Percentiles rank a stretch among this genome's conserved stretches.
phyloP scores from a whole-genome alignment of 2,329 filamentous ascomycete genomes.

The Fusarium verticillioides region DNA sequence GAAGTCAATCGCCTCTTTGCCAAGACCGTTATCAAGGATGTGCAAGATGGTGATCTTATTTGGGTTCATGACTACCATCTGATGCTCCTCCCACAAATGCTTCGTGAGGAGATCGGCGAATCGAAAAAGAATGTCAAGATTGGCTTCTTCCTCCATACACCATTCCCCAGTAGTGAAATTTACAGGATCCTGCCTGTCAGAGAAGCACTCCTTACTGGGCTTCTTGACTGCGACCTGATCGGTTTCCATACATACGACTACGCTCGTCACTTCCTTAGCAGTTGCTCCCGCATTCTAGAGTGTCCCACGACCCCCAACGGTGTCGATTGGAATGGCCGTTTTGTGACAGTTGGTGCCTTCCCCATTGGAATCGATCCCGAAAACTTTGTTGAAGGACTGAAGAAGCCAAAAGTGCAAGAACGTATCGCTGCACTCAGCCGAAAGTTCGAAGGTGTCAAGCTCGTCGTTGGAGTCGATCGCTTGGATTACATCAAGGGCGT shows the following conservation, averaged over 20 bases:
- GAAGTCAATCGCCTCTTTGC: slow-evolving; percentile 95
- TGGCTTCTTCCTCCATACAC: slow-evolving; percentile 97
- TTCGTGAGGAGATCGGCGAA: slow-evolving; percentile 86
- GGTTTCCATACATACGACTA: slow-evolving; percentile 99
- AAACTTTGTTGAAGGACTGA: slow-evolving; percentile 89
- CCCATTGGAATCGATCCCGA: slow-evolving; percentile 98
- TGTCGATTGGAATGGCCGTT: slow-evolving; percentile 88
- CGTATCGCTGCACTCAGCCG: slow-evolving; percentile 85
- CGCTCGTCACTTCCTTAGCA: slow-evolving; percentile 95
- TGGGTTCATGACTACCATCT: slow-evolving; percentile 99
- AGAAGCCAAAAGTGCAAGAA: slow-evolving; percentile 86
- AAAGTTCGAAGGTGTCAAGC: slow-evolving; percentile 95
- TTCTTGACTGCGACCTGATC: slow-evolving; percentile 93
- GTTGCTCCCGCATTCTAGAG: slow-evolving; percentile 90
- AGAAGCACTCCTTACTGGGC: slow-evolving; percentile 85
- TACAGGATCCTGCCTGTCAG: slow-evolving; percentile 95
- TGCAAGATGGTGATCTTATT: slow-evolving; percentile 92
- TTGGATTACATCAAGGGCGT: slow-evolving; percentile 99
- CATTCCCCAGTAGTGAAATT: slow-evolving; percentile 96
- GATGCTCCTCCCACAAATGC: slow-evolving; percentile 95
- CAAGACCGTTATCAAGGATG: slow-evolving; percentile 84
- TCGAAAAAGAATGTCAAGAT: slow-evolving; percentile 94
- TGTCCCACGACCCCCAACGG: slow-evolving; percentile 89
- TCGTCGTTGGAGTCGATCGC: slow-evolving; percentile 96
- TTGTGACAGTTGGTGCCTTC: slow-evolving; percentile 93